A percentile compares a stretch with the other conserved stretches of the same genome.
Conservation (phyloP, 495 filamentous ascomycete species). For the Podospora anserina region DNA sequence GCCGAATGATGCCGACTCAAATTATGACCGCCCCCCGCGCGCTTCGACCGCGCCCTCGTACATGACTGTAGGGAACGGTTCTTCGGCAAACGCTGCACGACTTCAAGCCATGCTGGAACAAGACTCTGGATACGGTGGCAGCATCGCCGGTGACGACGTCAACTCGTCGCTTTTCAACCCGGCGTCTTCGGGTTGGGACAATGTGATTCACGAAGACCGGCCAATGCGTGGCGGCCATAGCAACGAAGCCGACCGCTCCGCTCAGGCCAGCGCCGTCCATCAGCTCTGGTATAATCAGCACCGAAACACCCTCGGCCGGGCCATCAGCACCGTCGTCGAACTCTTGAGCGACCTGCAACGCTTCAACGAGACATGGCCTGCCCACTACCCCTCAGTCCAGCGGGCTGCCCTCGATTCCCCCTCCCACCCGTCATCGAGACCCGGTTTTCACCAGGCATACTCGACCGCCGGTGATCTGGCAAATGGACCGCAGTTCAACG, state of each 20-base stretch:
- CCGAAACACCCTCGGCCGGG: slow-evolving; percentile 74
- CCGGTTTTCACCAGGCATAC: slow-evolving; percentile 54
- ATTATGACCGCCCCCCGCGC: slow-evolving; percentile 7
- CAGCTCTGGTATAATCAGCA: slow-evolving; percentile 79
- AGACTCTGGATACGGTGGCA: slow-evolving; percentile 92
- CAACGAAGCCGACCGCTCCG: slow-evolving; percentile 37
- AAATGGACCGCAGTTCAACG: slow-evolving; percentile 18
- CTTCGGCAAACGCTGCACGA: slow-evolving; percentile 65
- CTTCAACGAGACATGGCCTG: slow-evolving; percentile 89
- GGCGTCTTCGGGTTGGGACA: slow-evolving; percentile 13
- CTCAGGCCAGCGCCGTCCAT: slow-evolving; percentile 47
- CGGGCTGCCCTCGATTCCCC: slow-evolving; percentile 50
- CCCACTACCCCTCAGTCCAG: slow-evolving; percentile 87
- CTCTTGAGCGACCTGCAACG: slow-evolving; percentile 73
- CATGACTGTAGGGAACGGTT: slow-evolving; percentile 83
- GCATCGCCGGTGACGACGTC: slow-evolving; percentile 40
- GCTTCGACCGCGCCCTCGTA: slow-evolving; percentile 54
- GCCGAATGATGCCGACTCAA: slow-evolving; percentile 21
- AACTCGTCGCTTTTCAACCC: background rate
- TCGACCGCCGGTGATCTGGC: slow-evolving; percentile 39
- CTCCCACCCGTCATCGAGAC: slow-evolving; percentile 39
- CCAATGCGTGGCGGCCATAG: slow-evolving; percentile 36
- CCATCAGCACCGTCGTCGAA: slow-evolving; percentile 81
- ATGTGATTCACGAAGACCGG: slow-evolving; percentile 64
- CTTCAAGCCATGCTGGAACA: slow-evolving; percentile 71